A percentile compares a stretch with the other conserved stretches of the same genome.
These are phyloP conservation scores for Straminergon stramineum DNA, from an alignment of 225 moss, liverwort and hornwort genomes.

Conservation along the genomic window DNA sequence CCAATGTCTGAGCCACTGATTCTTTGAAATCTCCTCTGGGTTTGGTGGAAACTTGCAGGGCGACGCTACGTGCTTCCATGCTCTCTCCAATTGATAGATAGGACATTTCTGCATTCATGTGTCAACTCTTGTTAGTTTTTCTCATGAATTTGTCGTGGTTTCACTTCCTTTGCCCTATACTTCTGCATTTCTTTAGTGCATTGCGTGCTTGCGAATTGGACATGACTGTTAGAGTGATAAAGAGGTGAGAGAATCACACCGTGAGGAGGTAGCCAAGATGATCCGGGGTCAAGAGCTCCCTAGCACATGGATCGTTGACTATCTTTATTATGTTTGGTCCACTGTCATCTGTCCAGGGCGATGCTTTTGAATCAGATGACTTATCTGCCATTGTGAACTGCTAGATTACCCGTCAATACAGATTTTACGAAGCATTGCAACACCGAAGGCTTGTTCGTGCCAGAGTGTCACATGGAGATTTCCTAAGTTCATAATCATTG, in stretches of 20 bases:
- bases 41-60: conserved; percentile 30
- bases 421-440: not conserved
- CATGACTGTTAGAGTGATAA: not conserved
- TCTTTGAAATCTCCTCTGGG: conserved; percentile 25
- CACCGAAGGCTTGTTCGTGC: not conserved
- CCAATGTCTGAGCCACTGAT: conserved; percentile 39
- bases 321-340: conserved; percentile 36
- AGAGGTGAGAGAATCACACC: conserved; percentile 1
- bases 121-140: not conserved
- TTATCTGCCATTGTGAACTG: not conserved
- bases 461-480: not conserved
- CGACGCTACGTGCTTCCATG: conserved; percentile 30
- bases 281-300: conserved; percentile 23
- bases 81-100: conserved; percentile 35
- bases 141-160: not conserved
- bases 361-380: not conserved
- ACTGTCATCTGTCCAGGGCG: conserved; percentile 33
- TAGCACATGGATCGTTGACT: conserved; percentile 17
- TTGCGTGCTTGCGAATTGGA: not conserved
- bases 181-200: not conserved
- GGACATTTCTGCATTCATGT: conserved; percentile 30
- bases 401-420: not conserved
- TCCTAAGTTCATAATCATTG: not conserved
- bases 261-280: conserved; percentile 23
- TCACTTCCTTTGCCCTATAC: not conserved